A percentile compares a stretch with the other conserved stretches of the same genome.
Conservation (phyloP, 73 alveolate genomes). For the Paramecium biaurelia region DNA sequence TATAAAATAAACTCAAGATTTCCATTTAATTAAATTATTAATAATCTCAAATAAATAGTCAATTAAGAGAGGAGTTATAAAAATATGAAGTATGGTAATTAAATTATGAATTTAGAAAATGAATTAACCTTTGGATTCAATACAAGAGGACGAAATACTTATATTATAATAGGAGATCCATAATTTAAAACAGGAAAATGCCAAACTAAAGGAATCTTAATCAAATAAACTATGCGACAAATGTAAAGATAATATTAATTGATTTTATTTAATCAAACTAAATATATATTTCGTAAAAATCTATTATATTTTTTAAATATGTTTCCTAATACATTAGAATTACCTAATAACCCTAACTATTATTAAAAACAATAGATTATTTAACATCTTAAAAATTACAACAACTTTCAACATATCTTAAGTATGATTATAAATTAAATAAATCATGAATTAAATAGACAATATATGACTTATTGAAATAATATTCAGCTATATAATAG, state of each 20-base stretch:
- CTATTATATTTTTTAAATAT: neutral
- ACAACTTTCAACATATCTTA: too few species aligned
- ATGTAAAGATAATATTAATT: neutral
- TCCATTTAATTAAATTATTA: neutral
- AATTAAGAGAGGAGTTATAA: constrained; percentile 15
- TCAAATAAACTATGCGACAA: neutral
- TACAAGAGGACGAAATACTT: neutral
- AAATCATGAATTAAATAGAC: neutral
- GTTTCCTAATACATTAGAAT: neutral
- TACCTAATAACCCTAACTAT: neutral
- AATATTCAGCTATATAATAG: neutral
- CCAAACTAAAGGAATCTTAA: neutral
- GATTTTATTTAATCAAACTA: neutral
- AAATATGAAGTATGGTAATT: neutral
- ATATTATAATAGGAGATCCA: neutral
- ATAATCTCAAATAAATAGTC: neutral
- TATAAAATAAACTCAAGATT: constrained; percentile 5
- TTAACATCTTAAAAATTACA: too few species aligned
- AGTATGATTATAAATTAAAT: too few species aligned
- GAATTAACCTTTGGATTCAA: neutral
- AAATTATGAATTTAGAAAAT: neutral
- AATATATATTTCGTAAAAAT: neutral
- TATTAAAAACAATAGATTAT: too few species aligned
- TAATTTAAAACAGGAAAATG: neutral
- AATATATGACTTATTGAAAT: neutral